A percentile compares a stretch with the other conserved stretches of the same genome.
phyloP scores from a whole-genome alignment of 768 basidiomycete species.

The Multifurca ochricompacta region DNA sequence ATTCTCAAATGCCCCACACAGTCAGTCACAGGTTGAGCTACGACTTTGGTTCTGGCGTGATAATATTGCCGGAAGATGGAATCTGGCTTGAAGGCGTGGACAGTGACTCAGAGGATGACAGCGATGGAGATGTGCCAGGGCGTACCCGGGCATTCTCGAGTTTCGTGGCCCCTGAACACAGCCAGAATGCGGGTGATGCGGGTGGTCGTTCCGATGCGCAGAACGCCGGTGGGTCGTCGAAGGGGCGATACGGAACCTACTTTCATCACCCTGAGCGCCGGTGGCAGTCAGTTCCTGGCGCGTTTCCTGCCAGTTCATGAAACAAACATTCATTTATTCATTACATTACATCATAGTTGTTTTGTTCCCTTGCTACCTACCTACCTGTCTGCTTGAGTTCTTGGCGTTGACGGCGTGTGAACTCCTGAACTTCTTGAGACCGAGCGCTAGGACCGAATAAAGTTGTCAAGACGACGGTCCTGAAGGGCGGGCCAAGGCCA shows the following conservation, averaged over 20 bases:
- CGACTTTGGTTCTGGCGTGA: constrained; percentile 81
- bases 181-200: constrained; percentile 21
- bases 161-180: constrained; percentile 22
- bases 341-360: not conserved
- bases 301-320: constrained; percentile 32
- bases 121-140: constrained; percentile 28
- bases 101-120: constrained; percentile 38
- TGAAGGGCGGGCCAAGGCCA: no score
- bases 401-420: no score
- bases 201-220: constrained; percentile 21
- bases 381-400: no score
- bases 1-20: constrained; percentile 20
- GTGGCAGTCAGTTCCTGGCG: constrained; percentile 50
- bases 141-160: constrained; percentile 23
- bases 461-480: no score
- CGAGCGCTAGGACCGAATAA: no score
- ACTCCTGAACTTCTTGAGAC: no score
- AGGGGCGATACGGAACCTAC: constrained; percentile 61
- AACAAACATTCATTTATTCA: not conserved
- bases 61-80: constrained; percentile 65
- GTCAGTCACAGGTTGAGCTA: constrained; percentile 67
- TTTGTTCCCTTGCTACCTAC: not conserved
- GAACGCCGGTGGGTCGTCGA: constrained; percentile 22
- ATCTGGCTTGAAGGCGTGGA: constrained; percentile 50
- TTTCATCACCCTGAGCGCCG: constrained; percentile 81